Base-by-base conservation (phyloP, 2,329 filamentous ascomycete species). In the Aureobasidium sp. region DNA sequence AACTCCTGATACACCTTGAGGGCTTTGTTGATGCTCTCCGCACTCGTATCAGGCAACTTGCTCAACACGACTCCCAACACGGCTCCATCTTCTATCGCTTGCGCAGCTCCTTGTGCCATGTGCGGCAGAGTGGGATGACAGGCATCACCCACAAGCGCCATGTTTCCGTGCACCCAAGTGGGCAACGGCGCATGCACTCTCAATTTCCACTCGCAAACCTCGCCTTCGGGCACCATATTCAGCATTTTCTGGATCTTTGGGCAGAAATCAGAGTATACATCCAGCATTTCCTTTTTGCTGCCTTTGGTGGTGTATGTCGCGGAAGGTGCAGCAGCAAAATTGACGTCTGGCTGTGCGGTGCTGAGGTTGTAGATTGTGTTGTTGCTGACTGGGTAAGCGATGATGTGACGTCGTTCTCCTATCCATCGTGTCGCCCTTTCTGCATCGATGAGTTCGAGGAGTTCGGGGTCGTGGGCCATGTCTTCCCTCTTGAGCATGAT, bases 391-490 rank as follows among this genome's bases (percentile, higher is more conserved):
- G 88, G 85, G 71, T 92, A 93, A 0, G 87, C 87, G 67, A 92
- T 89, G 71, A 91, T 88, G 73, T 92, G 89, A 1, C 87, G 81
- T 67, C 83, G 83, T 70, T 85, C 85, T 35, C 89, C 89, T 57
- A 92, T 87, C 89, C 88, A 92, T 54, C 89, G 82, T 42, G 85
- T 86, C 2, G 88, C 88, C 53, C 81, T 78, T 68, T 90, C 82
- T 47, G 81, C 79, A 66, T 89, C 83, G 24, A 92, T 78, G 11
- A 91, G 79, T n/a, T 76, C 79, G 59, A 87, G 76, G 52, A 91
- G 77, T 65, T 89, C 86, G 0, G 87, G 81, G 67, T 91, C 87
- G 24, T 81, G 67, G 61, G 79, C 74, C 82, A 92, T 88, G 63
- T 87, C 79, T 33, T 83, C 80, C 14, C 88, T 83, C 1, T 81